Percentiles rank a stretch among this genome's conserved stretches.
phyloP scores from a whole-genome alignment of 164 flowering plant genomes.

The Kingdonia uniflora region DNA sequence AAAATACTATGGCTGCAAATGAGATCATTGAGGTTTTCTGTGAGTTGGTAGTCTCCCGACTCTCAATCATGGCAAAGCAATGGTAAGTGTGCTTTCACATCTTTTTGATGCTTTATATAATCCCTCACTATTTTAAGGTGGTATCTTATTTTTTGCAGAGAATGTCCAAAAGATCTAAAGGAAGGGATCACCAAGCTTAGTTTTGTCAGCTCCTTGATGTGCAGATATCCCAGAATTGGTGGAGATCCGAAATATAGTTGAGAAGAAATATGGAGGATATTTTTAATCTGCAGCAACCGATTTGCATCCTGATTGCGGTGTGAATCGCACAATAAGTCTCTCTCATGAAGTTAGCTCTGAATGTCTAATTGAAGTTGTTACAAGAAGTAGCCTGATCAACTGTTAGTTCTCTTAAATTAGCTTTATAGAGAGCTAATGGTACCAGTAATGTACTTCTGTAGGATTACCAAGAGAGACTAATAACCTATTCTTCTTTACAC shows the following conservation, averaged over 20 bases:
- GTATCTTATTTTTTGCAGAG: slow-evolving; percentile 32
- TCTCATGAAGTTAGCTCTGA: background rate
- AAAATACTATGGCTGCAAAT: slow-evolving; percentile 88
- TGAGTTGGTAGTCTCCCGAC: slow-evolving; percentile 64
- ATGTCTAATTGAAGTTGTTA: too few relatives aligned
- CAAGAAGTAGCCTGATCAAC: too few relatives aligned
- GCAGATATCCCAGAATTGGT: slow-evolving; percentile 81
- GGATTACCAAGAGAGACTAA: too few relatives aligned
- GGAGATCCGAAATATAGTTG: slow-evolving; percentile 49
- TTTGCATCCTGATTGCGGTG: slow-evolving; percentile 78
- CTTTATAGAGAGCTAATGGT: too few relatives aligned
- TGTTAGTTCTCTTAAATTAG: too few relatives aligned
- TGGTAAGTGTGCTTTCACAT: slow-evolving; percentile 23
- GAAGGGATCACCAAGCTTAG: slow-evolving; percentile 85
- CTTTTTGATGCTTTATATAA: background rate
- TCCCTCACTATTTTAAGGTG: slow-evolving; percentile 5
- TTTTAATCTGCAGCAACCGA: slow-evolving; percentile 90
- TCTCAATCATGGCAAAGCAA: slow-evolving; percentile 72
- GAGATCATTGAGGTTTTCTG: slow-evolving; percentile 94
- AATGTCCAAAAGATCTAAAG: slow-evolving; percentile 87
- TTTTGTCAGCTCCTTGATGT: slow-evolving; percentile 88
- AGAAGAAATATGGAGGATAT: slow-evolving; percentile 86
- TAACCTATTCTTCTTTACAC: too few relatives aligned
- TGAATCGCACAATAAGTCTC: slow-evolving; percentile 58
- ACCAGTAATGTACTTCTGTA: too few relatives aligned